Base-by-base conservation (phyloP, 768 basidiomycete genomes). In the Lentinula sp. region DNA sequence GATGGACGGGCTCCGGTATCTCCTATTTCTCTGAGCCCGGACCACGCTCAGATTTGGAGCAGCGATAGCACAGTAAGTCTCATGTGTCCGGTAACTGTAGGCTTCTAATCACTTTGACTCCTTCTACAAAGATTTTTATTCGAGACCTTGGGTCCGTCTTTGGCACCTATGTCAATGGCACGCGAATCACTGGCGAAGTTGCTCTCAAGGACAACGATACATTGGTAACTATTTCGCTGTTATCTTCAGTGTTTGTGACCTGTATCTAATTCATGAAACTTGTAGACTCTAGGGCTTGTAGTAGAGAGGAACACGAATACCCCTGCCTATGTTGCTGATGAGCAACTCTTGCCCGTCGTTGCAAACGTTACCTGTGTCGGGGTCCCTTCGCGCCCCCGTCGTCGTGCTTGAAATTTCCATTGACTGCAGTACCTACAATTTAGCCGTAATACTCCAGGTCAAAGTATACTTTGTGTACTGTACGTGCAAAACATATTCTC, bases 101-200 rank as follows among this genome's bases (percentile, higher is more conserved):
- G 28, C 28, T 28, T 28, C 37, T 39, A 13, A 39, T 9, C 37
- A 39, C 37, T 13, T 39, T 39, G 28, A 2, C 28, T 28, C 28
- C 2, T 15, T 15, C 61, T 11, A 13, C 5, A 6, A 35, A 83
- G 81, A 67, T 80, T 15, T 77, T 74, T 59, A 76, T 83, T 58
- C 75, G 76, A 42, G 82, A 83, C 66, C 71, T 79, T 48, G 74
- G 76, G 16, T 75, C 80, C 5, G 65, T 75, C 6, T 78, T 80
- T 57, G 80, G 82, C 10, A 83, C 82, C 35, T 79, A 72, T 63
- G 70, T 83, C 54, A 83, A 83, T 61, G 77, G 76, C 34, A 60
- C 71, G 59, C 74, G 71, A 62, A 73, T 82, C 62, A 70, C 70
- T 18, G 67, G 73, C 16, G 72, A 71, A 46, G 76, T 73, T 0